Evolutionary conservation across 352 stramenopile genomes (phyloP).

Genomic region (Phytophthora pseudosyringae): DNA sequence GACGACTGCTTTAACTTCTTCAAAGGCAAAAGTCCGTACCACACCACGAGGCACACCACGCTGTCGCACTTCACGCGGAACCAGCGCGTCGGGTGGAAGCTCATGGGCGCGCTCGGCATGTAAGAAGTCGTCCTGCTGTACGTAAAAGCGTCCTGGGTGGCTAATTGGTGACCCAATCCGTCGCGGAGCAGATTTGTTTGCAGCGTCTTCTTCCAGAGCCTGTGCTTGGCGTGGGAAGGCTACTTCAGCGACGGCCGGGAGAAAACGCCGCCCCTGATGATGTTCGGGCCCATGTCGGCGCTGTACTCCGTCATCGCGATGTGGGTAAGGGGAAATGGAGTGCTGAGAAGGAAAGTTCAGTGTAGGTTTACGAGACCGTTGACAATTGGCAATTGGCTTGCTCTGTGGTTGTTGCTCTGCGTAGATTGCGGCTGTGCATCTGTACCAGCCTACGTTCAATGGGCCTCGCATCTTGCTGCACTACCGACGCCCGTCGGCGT

Average conservation of each 20-base stretch:
- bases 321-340: conserved; percentile 42
- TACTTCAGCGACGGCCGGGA: conserved; percentile 51
- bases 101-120: conserved; percentile 57
- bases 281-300: conserved; percentile 48
- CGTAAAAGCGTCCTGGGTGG: not conserved
- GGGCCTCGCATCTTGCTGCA: conserved; percentile 64
- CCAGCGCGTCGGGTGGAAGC: conserved; percentile 68
- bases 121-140: conserved; percentile 25
- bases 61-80: conserved; percentile 55
- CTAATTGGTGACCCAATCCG: not conserved
- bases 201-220: conserved; percentile 57
- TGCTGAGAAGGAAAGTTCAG: not conserved
- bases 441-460: conserved; percentile 65
- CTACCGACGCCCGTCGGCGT: conserved; percentile 52
- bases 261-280: conserved; percentile 58
- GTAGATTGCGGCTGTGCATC: conserved; percentile 57
- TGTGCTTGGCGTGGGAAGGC: conserved; percentile 56
- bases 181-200: conserved; percentile 48
- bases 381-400: not conserved
- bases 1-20: conserved; percentile 76
- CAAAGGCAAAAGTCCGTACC: conserved; percentile 66
- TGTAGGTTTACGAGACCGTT: not conserved
- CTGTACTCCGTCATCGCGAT: conserved; percentile 62
- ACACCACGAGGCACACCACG: conserved; percentile 50
- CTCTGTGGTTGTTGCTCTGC: not conserved